Conservation (phyloP, 345 rosid species). For the Euphorbia pulcherrima region DNA sequence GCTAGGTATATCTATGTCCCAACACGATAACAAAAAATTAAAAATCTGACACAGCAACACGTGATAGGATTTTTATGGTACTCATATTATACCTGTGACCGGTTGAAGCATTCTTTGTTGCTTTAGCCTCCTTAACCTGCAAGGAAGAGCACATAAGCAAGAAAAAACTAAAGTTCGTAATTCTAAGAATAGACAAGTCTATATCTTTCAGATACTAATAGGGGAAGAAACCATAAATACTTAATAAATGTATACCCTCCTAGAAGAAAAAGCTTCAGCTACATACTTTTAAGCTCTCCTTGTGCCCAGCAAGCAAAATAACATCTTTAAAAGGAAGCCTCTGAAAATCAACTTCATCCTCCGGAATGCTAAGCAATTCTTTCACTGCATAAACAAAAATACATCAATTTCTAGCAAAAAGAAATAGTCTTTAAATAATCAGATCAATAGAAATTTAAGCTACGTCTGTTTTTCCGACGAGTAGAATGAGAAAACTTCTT, state of each 20-base stretch:
- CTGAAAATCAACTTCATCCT: slow-evolving; percentile 52
- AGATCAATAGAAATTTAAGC: slow-evolving; percentile 12
- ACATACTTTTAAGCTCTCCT: slow-evolving; percentile 57
- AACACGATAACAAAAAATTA: neutral
- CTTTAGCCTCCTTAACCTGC: slow-evolving; percentile 64
- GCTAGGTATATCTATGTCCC: too few species aligned
- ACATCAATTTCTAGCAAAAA: neutral
- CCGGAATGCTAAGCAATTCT: slow-evolving; percentile 65
- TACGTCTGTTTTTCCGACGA: slow-evolving; percentile 56
- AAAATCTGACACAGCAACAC: neutral
- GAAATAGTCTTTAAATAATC: slow-evolving; percentile 2
- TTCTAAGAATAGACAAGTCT: neutral
- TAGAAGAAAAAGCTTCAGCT: neutral
- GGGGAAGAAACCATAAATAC: neutral
- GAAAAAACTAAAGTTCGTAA: neutral
- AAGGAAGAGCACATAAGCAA: slow-evolving; percentile 15
- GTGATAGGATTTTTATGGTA: neutral
- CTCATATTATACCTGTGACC: slow-evolving; percentile 45
- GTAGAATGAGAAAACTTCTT: slow-evolving; percentile 77
- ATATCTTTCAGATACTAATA: neutral
- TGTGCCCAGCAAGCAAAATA: slow-evolving; percentile 60
- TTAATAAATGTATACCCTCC: neutral
- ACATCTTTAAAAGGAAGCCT: slow-evolving; percentile 61
- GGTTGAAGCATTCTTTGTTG: slow-evolving; percentile 22
- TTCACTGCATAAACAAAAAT: slow-evolving; percentile 39